phyloP scores from a whole-genome alignment of 2,329 filamentous ascomycete species.

The Chaetomiaceae sp. region DNA sequence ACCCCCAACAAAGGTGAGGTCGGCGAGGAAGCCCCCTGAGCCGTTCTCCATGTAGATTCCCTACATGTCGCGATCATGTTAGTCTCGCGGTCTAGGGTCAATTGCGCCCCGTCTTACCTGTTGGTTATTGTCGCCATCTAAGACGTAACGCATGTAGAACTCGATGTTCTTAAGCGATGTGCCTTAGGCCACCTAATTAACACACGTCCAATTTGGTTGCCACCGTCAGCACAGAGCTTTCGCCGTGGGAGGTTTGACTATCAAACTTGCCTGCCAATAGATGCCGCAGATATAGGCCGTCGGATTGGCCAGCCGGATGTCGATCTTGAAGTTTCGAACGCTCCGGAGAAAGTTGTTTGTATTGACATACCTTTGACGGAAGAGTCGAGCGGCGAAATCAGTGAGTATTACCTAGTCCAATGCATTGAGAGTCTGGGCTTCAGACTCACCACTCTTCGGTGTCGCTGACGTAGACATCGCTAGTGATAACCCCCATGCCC shows the following conservation, averaged over 20 bases:
- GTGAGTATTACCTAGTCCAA: too few relatives aligned
- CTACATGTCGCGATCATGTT: too few relatives aligned
- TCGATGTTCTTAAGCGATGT: neutral
- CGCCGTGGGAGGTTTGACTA: too few relatives aligned
- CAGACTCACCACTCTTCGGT: too few relatives aligned
- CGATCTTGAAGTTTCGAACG: neutral
- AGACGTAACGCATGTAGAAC: neutral
- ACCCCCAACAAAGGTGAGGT: neutral
- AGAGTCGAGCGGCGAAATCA: too few relatives aligned
- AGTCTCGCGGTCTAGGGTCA: too few relatives aligned
- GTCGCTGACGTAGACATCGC: neutral
- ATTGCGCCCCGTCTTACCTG: too few relatives aligned
- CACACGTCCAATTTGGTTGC: too few relatives aligned
- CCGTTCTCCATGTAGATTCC: conserved; percentile 1
- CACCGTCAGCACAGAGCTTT: too few relatives aligned
- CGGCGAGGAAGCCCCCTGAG: neutral
- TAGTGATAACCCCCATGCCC: neutral
- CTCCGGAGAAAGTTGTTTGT: neutral
- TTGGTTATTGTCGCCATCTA: neutral
- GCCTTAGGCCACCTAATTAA: neutral
- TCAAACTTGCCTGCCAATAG: neutral
- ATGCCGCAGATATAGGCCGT: neutral
- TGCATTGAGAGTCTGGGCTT: too few relatives aligned
- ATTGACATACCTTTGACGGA: neutral
- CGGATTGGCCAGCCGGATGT: neutral